A percentile compares a stretch with the other conserved stretches of the same genome.
phyloP scores from a whole-genome alignment of 106 monocot species.

The Vanilla planifolia region DNA sequence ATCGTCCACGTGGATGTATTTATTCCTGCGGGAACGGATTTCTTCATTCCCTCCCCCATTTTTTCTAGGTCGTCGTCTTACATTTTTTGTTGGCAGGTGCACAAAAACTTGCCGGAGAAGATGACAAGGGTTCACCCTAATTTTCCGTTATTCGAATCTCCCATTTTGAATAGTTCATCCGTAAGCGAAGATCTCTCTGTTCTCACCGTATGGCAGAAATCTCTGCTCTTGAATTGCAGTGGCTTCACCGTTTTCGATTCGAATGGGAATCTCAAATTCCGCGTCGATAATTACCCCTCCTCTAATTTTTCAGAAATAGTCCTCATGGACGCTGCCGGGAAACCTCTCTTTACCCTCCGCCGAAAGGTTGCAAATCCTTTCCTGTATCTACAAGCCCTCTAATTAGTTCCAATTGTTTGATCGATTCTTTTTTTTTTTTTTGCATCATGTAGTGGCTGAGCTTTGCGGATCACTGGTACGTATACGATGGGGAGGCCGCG shows the following conservation, averaged over 20 bases:
- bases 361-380: conserved; percentile 22
- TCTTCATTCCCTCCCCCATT: too few species aligned
- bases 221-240: conserved; percentile 48
- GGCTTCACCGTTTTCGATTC: conserved; percentile 59
- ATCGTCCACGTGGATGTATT: too few species aligned
- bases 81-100: too few species aligned
- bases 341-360: conserved; percentile 45
- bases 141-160: background rate
- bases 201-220: conserved; percentile 64
- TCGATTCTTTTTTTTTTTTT: background rate
- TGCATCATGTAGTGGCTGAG: background rate
- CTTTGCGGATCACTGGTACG: conserved; percentile 38
- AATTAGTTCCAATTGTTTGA: background rate
- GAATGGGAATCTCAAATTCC: conserved; percentile 34
- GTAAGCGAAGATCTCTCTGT: conserved; percentile 7
- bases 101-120: conserved; percentile 15
- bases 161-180: conserved; percentile 15
- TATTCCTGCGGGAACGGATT: too few species aligned
- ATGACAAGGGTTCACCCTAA: conserved; percentile 57
- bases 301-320: conserved; percentile 26
- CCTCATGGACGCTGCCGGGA: conserved; percentile 64
- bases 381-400: too few species aligned
- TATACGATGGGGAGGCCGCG: conserved; percentile 43
- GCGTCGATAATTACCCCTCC: conserved; percentile 55
- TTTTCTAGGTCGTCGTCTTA: too few species aligned